A percentile compares a stretch with the other conserved stretches of the same genome.
Conservation (phyloP, 2,329 filamentous ascomycete species). For the Cladophialophora bantiana region DNA sequence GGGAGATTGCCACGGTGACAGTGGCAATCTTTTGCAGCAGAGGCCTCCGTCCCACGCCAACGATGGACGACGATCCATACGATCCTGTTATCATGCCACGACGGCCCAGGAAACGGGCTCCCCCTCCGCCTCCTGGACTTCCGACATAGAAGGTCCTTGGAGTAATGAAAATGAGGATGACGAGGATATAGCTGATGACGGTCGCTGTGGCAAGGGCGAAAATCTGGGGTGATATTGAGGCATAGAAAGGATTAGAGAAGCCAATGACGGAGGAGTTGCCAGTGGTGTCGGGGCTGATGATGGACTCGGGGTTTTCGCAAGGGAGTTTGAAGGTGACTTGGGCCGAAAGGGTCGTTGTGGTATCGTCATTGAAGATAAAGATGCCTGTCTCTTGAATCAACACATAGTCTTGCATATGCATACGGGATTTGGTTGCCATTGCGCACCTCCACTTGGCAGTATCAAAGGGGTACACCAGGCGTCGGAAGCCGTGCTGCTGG, state of each 20-base stretch:
- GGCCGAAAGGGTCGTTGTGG: slow-evolving; percentile 53
- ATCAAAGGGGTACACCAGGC: slow-evolving; percentile 68
- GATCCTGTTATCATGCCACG: slow-evolving; percentile 74
- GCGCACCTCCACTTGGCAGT: slow-evolving; percentile 64
- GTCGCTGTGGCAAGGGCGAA: slow-evolving; percentile 93
- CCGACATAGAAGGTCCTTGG: slow-evolving; percentile 93
- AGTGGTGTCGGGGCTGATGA: slow-evolving; percentile 39
- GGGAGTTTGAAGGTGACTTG: slow-evolving; percentile 59
- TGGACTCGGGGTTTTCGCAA: slow-evolving; percentile 52
- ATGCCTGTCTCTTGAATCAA: slow-evolving; percentile 42
- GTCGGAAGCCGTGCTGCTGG: slow-evolving; percentile 43
- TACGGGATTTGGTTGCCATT: background rate
- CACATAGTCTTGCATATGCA: background rate
- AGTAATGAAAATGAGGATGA: slow-evolving; percentile 92
- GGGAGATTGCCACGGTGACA: slow-evolving; percentile 73
- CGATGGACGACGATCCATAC: slow-evolving; percentile 65
- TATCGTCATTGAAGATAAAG: slow-evolving; percentile 52
- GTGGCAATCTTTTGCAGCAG: slow-evolving; percentile 84
- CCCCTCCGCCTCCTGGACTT: slow-evolving; percentile 61
- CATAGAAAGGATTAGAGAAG: slow-evolving; percentile 86
- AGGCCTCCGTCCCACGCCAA: slow-evolving; percentile 87
- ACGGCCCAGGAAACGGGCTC: slow-evolving; percentile 77
- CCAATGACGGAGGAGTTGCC: slow-evolving; percentile 65
- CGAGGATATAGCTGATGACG: slow-evolving; percentile 86
- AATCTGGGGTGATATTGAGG: slow-evolving; percentile 88